phyloP scores from a whole-genome alignment of 2,329 filamentous ascomycete species.

The Cylindrodendrum hubeiense region DNA sequence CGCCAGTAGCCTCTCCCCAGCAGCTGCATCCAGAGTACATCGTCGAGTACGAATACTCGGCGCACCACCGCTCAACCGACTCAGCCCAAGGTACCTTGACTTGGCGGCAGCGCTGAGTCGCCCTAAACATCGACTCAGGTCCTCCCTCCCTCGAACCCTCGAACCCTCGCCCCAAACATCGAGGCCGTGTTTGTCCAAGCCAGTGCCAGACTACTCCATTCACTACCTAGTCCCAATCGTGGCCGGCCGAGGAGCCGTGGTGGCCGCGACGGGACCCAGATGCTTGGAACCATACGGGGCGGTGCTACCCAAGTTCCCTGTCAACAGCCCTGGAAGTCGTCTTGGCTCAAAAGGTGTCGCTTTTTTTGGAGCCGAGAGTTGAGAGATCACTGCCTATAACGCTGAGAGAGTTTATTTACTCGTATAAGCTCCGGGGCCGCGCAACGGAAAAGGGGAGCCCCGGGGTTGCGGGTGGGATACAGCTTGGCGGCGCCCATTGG shows the following conservation, averaged over 20 bases:
- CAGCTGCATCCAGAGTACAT: not conserved
- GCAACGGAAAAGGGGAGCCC: slow-evolving; percentile 5
- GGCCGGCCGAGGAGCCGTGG: slow-evolving; percentile 19
- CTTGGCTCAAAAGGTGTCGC: slow-evolving; percentile 12
- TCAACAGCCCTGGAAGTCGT: slow-evolving; percentile 1
- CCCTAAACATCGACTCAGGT: not conserved
- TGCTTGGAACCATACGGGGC: slow-evolving; percentile 26
- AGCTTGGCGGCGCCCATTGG: not conserved
- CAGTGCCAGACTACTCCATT: not conserved
- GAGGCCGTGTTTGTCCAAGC: slow-evolving; percentile 6
- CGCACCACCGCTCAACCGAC: not conserved
- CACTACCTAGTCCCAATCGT: slow-evolving; percentile 26
- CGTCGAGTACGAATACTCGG: not conserved
- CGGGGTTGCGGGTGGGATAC: not conserved
- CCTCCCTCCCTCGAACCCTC: not conserved
- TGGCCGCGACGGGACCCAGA: slow-evolving; percentile 25
- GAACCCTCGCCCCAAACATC: not conserved
- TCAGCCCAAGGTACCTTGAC: not conserved
- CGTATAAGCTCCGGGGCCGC: slow-evolving; percentile 9
- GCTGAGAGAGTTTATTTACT: not conserved
- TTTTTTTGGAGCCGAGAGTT: not conserved
- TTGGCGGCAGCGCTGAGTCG: not conserved
- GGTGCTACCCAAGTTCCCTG: slow-evolving; percentile 21
- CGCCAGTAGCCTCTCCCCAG: not conserved
- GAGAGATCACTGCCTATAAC: not conserved